Evolutionary conservation across 1,139 yeast genomes (phyloP), one percentile per base, ranked within the genome.

Genomic region (Ogataea hybrid): DNA sequence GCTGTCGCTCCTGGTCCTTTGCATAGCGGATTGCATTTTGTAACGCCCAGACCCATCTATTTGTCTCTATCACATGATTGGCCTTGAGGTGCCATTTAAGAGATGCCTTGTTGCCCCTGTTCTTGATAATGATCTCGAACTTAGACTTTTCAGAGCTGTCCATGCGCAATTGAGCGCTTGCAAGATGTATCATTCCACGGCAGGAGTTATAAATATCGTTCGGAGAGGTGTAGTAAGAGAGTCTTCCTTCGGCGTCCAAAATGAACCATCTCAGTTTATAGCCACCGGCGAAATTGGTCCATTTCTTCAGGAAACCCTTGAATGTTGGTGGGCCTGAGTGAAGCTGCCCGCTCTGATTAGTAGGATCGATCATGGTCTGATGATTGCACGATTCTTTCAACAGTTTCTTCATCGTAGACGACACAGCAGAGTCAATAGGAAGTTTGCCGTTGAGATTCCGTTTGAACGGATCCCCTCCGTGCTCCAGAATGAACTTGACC

Each of bases 241-340:
- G 70, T 27, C 84, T 77, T 2, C 97, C 97, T 54, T 83, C 79
- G 11, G 71, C 68, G 59, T 89, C 95, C 51, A 92, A 70, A 9
- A 88, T 85, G 64, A 92, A 94, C 81, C 95, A 92, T 47, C 99
- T 80, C 40, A 90, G 71, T 59, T 90, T 90, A 65, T 92, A 92
- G 16, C 99, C 98, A 17, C 89, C 79, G 0, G 97, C 96, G 63
- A 90, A 88, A 63, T 92, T 94, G 4, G 98, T 92, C 97, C 97
- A 94, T 63, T 92, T 92, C 53, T 88, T 82, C 48, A 92, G 73
- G 58, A 90, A 92, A 0, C 98, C 98, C 58, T 85, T 84, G 65
- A 84, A 85, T 0, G 87, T 77, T 3, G 96, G 96, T 2, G 90
- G 81, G 27, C 67, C 67, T 8, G 72, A 74, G 6, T 66, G 53